phyloP scores from a whole-genome alignment of 768 basidiomycete genomes.

The Leccinum arenicola region DNA sequence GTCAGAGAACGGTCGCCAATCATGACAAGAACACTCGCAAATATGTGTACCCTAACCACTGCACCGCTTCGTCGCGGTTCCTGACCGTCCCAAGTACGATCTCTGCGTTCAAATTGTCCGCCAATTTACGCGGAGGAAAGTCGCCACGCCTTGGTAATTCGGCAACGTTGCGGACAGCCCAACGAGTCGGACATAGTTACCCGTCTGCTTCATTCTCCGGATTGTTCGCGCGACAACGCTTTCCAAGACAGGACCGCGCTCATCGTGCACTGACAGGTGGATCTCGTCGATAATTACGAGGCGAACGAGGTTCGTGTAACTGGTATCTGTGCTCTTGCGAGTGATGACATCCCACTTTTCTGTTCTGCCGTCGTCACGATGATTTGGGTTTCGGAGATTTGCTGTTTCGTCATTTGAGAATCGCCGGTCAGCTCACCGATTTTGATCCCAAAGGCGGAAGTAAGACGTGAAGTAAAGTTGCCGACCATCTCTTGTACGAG shows the following conservation, averaged over 20 bases:
- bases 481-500: constrained; percentile 99
- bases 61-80: constrained; percentile 95
- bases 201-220: constrained; percentile 90
- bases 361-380: constrained; percentile 97
- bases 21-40: constrained; percentile 49
- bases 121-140: constrained; percentile 95
- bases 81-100: constrained; percentile 92
- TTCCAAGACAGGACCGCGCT: constrained; percentile 96
- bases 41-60: constrained; percentile 96
- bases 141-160: constrained; percentile 96
- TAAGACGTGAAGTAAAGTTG: constrained; percentile 80
- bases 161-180: constrained; percentile 97
- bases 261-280: constrained; percentile 94
- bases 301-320: constrained; percentile 94
- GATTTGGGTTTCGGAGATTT: constrained; percentile 95
- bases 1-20: constrained; percentile 1
- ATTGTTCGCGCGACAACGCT: constrained; percentile 88
- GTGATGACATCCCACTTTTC: constrained; percentile 99
- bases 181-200: constrained; percentile 89
- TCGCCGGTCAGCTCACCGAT: constrained; percentile 97
- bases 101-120: constrained; percentile 96
- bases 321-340: constrained; percentile 94
- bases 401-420: constrained; percentile 96
- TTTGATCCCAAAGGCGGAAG: constrained; percentile 61
- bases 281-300: constrained; percentile 99